phyloP scores from a whole-genome alignment of 192 early-diverging fungal species.

The Chytriomyces sp. region DNA sequence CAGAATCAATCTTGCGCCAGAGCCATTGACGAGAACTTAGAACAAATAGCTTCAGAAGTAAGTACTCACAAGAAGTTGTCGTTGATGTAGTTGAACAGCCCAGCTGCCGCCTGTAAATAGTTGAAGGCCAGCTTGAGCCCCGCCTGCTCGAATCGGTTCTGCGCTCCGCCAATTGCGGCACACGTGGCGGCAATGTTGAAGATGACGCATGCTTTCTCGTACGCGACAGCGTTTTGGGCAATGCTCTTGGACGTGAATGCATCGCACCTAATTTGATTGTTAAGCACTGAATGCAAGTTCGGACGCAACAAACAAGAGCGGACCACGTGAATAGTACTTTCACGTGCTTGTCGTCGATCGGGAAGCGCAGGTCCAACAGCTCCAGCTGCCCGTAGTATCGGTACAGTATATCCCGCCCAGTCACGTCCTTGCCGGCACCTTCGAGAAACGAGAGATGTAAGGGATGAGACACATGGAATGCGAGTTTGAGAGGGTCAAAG shows the following conservation, averaged over 20 bases:
- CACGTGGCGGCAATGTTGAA: conserved; percentile 88
- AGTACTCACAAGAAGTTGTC: conserved; percentile 82
- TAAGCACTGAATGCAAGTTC: conserved; percentile 8
- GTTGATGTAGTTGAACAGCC: conserved; percentile 92
- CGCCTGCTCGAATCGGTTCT: conserved; percentile 74
- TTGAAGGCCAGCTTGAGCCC: conserved; percentile 84
- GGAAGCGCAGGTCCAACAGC: conserved; percentile 89
- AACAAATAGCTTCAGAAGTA: neutral
- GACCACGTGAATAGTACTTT: conserved; percentile 93
- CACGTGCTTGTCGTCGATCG: conserved; percentile 89
- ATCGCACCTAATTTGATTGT: conserved; percentile 68
- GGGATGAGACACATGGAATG: neutral
- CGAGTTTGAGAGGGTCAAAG: neutral
- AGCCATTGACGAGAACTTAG: no score
- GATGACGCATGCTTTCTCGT: conserved; percentile 94
- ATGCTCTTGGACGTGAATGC: conserved; percentile 80
- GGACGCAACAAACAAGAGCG: neutral
- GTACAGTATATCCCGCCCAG: conserved; percentile 91
- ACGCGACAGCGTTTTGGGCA: conserved; percentile 92
- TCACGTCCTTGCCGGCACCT: conserved; percentile 85
- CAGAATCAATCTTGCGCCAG: neutral
- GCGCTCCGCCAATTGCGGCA: conserved; percentile 71
- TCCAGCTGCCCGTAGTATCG: conserved; percentile 97
- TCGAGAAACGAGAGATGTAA: neutral
- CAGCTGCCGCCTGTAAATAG: conserved; percentile 92